These are phyloP conservation scores for Massariosphaeria phaeospora DNA, from an alignment of 495 filamentous ascomycete species.

Conservation along the genomic window DNA sequence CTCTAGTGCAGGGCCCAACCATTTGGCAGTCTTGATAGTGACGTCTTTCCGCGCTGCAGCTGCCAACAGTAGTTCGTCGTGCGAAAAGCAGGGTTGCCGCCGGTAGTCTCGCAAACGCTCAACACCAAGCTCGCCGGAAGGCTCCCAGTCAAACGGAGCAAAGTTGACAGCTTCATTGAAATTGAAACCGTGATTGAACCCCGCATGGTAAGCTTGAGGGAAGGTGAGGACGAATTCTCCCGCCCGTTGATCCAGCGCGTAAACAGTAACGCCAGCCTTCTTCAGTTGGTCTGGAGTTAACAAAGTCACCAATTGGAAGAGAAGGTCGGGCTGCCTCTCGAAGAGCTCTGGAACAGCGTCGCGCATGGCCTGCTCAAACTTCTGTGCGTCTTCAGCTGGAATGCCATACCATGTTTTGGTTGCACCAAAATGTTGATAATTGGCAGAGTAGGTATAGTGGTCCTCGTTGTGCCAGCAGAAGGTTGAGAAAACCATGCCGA, in stretches of 20 bases:
- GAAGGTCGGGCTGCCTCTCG: conserved; percentile 90
- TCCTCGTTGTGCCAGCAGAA: conserved; percentile 99
- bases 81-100: conserved; percentile 91
- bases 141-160: conserved; percentile 95
- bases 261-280: conserved; percentile 90
- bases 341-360: conserved; percentile 94
- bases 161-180: conserved; percentile 99
- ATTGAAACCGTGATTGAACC: conserved; percentile 71
- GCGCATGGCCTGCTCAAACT: conserved; percentile 92
- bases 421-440: conserved; percentile 97
- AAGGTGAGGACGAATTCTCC: conserved; percentile 91
- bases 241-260: conserved; percentile 86
- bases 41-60: conserved; percentile 66
- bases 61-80: conserved; percentile 92
- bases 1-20: conserved; percentile 82
- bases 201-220: conserved; percentile 44
- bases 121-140: conserved; percentile 80
- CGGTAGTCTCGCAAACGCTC: conserved; percentile 82
- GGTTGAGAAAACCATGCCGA: conserved; percentile 99
- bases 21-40: conserved; percentile 89
- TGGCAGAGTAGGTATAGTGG: conserved; percentile 95
- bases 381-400: conserved; percentile 84
- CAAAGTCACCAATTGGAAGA: conserved; percentile 95
- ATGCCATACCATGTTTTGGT: conserved; percentile 99
- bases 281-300: conserved; percentile 90